Conservation (phyloP, 208 protist genomes). For the Jaenimonas drosophilae region DNA sequence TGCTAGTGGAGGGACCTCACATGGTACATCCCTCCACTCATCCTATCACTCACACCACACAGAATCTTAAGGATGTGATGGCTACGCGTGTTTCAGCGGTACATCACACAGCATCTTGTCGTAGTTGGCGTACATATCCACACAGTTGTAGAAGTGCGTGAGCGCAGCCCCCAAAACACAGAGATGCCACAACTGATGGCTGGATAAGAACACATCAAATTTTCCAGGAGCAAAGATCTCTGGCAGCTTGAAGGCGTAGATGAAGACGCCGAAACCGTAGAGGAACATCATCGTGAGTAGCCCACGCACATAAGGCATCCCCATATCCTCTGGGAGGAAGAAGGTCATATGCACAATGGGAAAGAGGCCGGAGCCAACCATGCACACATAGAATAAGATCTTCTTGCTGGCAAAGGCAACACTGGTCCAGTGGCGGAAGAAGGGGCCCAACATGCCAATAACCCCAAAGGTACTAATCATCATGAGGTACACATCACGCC, state of each 20-base stretch:
- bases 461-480: too few species aligned
- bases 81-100: too few species aligned
- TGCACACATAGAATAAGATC: constrained; percentile 16
- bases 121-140: constrained; percentile 24
- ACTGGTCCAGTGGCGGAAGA: constrained; percentile 11
- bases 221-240: constrained; percentile 27
- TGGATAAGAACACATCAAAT: constrained; percentile 37
- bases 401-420: constrained; percentile 11
- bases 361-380: constrained; percentile 19
- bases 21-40: too few species aligned
- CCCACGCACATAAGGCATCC: constrained; percentile 2
- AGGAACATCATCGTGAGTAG: constrained; percentile 25
- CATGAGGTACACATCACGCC: constrained; percentile 30
- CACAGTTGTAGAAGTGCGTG: constrained; percentile 38
- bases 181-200: constrained; percentile 54
- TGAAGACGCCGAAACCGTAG: constrained; percentile 31
- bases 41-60: too few species aligned
- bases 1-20: too few species aligned
- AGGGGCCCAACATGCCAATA: constrained; percentile 20
- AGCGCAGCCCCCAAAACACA: constrained; percentile 37
- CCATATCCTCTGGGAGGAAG: constrained; percentile 5
- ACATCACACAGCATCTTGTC: too few species aligned
- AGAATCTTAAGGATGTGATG: too few species aligned
- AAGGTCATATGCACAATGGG: constrained; percentile 24
- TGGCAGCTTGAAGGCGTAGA: constrained; percentile 32